These are phyloP conservation scores for Zymoseptoria ardabiliae DNA, from an alignment of 2,329 filamentous ascomycete species.

Conservation along the genomic window DNA sequence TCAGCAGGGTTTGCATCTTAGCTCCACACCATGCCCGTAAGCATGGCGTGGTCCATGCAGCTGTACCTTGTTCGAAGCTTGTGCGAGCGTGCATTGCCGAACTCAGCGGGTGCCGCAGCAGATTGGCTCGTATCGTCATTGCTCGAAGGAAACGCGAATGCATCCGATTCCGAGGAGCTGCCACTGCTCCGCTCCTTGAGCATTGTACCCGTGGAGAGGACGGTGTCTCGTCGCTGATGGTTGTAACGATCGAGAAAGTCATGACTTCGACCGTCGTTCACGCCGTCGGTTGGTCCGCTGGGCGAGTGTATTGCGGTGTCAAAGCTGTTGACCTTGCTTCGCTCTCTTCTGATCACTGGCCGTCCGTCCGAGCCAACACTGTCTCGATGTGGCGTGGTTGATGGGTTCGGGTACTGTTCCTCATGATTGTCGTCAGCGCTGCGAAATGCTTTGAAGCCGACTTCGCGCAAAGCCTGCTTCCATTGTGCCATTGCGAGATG, in stretches of 20 bases:
- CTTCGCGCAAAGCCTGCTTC: constrained; percentile 5
- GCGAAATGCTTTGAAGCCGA: constrained; percentile 18
- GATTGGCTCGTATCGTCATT: constrained; percentile 17
- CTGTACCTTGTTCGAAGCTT: background rate
- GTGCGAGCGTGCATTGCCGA: constrained; percentile 2
- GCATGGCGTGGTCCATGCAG: background rate
- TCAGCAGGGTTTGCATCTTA: background rate
- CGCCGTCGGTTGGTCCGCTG: background rate
- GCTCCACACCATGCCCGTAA: background rate
- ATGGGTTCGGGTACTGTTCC: constrained; percentile 21
- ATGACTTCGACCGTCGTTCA: constrained; percentile 18
- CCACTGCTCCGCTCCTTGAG: constrained; percentile 6
- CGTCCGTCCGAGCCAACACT: background rate
- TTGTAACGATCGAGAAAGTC: constrained; percentile 21
- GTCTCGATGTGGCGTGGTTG: constrained; percentile 3
- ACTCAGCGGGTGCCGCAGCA: constrained; percentile 6
- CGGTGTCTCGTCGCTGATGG: constrained; percentile 5
- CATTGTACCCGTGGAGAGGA: constrained; percentile 7
- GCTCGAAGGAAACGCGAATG: constrained; percentile 14
- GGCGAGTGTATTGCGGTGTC: constrained; percentile 18
- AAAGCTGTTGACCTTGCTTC: constrained; percentile 18
- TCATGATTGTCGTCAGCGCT: constrained; percentile 15
- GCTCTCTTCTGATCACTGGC: constrained; percentile 4
- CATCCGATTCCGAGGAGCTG: constrained; percentile 9
- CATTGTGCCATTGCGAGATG: constrained; percentile 1